Evolutionary conservation across 2,329 filamentous ascomycete species (phyloP).

Genomic region (Pseudogymnoascus sp.): DNA sequence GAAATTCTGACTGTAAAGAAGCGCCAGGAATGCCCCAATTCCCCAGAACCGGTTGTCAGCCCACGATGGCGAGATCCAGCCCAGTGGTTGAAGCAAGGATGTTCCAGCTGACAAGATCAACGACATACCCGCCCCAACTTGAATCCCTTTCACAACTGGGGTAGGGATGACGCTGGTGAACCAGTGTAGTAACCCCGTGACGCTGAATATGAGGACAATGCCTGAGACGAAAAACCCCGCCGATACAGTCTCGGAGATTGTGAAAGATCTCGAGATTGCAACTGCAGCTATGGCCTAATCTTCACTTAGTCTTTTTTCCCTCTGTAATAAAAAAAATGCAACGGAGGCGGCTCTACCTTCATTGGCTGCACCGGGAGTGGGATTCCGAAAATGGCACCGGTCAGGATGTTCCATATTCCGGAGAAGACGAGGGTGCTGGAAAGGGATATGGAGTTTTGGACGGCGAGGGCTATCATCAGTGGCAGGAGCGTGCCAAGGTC

Average conservation of each 20-base stretch:
- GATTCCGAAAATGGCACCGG: conserved; percentile 75
- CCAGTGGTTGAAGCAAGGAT: conserved; percentile 56
- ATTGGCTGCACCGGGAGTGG: conserved; percentile 88
- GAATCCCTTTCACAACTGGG: conserved; percentile 88
- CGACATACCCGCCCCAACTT: conserved; percentile 81
- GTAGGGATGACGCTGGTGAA: conserved; percentile 68
- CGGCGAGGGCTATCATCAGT: conserved; percentile 75
- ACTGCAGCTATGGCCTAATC: conserved; percentile 76
- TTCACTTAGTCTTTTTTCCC: conserved; percentile 32
- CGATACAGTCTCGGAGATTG: conserved; percentile 63
- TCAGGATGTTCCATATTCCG: conserved; percentile 76
- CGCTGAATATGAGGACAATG: conserved; percentile 65
- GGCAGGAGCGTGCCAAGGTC: conserved; percentile 86
- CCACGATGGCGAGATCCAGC: conserved; percentile 56
- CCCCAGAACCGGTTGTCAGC: conserved; percentile 75
- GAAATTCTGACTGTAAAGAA: conserved; percentile 58
- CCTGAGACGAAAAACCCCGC: conserved; percentile 72
- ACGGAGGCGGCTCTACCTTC: conserved; percentile 40
- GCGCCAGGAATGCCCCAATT: conserved; percentile 59
- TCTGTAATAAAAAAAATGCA: background rate
- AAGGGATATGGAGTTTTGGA: conserved; percentile 70
- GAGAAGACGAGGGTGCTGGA: conserved; percentile 81
- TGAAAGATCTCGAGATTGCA: conserved; percentile 63
- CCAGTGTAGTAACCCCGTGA: conserved; percentile 69
- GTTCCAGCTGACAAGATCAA: conserved; percentile 70